phyloP scores from a whole-genome alignment of 2,329 filamentous ascomycete genomes.

The Calonectria pteridis region DNA sequence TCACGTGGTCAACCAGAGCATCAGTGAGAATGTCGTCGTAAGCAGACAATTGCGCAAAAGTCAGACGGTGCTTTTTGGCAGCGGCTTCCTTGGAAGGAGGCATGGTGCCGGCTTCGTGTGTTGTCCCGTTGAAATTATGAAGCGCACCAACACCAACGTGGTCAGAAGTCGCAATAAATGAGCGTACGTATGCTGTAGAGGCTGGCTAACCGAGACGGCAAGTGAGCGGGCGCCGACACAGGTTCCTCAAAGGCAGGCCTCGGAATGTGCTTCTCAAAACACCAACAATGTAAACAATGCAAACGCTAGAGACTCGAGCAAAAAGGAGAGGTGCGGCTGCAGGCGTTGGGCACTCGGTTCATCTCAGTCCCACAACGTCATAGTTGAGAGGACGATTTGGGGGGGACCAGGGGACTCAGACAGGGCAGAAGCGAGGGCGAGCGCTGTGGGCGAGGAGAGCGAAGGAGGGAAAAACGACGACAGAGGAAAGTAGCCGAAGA shows the following conservation, averaged over 20 bases:
- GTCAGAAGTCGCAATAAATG: constrained; percentile 31
- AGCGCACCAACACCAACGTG: constrained; percentile 9
- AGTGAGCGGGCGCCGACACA: constrained; percentile 32
- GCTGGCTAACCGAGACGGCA: constrained; percentile 24
- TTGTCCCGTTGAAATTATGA: not conserved
- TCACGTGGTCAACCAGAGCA: constrained; percentile 92
- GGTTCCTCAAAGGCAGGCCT: constrained; percentile 7
- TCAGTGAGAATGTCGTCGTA: constrained; percentile 98
- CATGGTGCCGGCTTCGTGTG: constrained; percentile 44
- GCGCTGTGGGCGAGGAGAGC: constrained; percentile 11
- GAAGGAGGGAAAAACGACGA: constrained; percentile 12
- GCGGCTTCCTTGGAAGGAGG: constrained; percentile 51
- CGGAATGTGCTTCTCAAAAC: constrained; percentile 6
- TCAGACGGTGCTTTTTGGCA: constrained; percentile 78
- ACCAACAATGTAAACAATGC: constrained; percentile 21
- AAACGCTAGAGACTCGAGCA: constrained; percentile 4
- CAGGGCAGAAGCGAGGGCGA: constrained; percentile 23
- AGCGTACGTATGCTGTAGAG: constrained; percentile 37
- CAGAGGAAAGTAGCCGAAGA: constrained; percentile 25
- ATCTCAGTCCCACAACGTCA: constrained; percentile 45
- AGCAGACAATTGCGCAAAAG: constrained; percentile 86
- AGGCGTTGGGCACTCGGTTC: constrained; percentile 35
- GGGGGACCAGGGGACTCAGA: constrained; percentile 15
- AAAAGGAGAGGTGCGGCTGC: constrained; percentile 27
- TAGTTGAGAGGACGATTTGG: constrained; percentile 34